Base-by-base conservation (phyloP, 768 basidiomycete species). In the Amanita exitialis region DNA sequence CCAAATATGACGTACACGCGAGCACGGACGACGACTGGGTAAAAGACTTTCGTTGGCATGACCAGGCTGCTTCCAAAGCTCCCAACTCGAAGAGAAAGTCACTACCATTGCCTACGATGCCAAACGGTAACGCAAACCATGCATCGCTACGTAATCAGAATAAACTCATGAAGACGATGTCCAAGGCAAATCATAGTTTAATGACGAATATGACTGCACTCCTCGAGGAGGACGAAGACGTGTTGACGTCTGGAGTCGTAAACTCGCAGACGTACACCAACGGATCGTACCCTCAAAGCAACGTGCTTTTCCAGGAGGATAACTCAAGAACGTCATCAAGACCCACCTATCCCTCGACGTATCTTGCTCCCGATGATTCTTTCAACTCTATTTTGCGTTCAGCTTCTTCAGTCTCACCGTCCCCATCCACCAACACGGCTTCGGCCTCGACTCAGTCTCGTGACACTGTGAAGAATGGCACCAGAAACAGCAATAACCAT, bases 11-110 rank as follows among this genome's bases (percentile, higher is more conserved):
- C 54, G 34, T 52, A 46, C 18, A 63, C 47, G 34, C 52, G 47
- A 55, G 54, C 48, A 74, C 73, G 3, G 75, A 79, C 58, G 72
- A 79, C 47, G 77, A 83, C 56, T 86, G 82, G 85, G 75, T 79
- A 10, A 77, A 74, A 54, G 83, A 86, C 45, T 76, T 83, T 15
- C 73, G 80, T 30, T 84, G 79, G 80, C 64, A 32, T 25, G 42
- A 38, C 6, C 37, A 37, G 39, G 30, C 18, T 28, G 28, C 44
- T 32, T 15, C 30, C 28, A 34, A 18, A 37, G 15, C 12, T 4
- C 23, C 23, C 15, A 32, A 18, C 25, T 35, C 43, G 6, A 51
- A 51, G 43, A 20, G 34, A 51, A 51, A 44, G 50, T 16, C 42
- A 1, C 6, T 44, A 15, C 48, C 47, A 47, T 21, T 30, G 25